Conservation (phyloP, 2,329 filamentous ascomycete species). For the Fusarium oligoseptatum region DNA sequence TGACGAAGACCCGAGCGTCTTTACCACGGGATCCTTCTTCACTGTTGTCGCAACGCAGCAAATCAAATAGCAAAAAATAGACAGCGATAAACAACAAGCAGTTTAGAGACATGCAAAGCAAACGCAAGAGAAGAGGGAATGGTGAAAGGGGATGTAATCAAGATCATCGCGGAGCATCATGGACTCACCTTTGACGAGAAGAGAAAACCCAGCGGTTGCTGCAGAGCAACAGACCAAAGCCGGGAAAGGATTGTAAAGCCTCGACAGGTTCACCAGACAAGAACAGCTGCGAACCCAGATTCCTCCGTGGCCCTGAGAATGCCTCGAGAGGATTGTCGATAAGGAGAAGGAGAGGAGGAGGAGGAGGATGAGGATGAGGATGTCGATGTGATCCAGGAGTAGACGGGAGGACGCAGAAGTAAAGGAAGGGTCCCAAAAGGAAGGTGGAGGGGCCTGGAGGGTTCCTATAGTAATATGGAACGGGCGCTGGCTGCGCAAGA, state of each 20-base stretch:
- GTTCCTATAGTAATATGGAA: constrained; percentile 43
- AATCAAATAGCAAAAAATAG: constrained; percentile 10
- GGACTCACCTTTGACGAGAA: constrained; percentile 41
- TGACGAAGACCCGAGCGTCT: constrained; percentile 22
- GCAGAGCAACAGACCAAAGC: constrained; percentile 30
- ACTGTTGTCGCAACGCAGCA: constrained; percentile 12
- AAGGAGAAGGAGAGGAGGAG: constrained; percentile 16
- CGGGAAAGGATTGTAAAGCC: constrained; percentile 21
- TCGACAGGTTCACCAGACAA: constrained; percentile 30
- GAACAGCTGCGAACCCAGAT: constrained; percentile 34
- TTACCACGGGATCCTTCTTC: constrained; percentile 24
- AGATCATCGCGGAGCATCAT: constrained; percentile 28
- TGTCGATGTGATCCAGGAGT: constrained; percentile 17
- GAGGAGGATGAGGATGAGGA: constrained; percentile 11
- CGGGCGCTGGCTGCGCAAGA: constrained; percentile 25
- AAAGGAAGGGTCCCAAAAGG: constrained; percentile 38
- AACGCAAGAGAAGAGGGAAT: not conserved
- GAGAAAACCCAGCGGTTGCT: constrained; percentile 28
- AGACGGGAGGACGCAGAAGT: constrained; percentile 31
- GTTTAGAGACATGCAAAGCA: not conserved
- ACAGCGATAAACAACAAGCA: constrained; percentile 5
- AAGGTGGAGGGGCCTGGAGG: constrained; percentile 42
- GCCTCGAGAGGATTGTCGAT: constrained; percentile 34
- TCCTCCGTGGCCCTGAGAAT: constrained; percentile 40
- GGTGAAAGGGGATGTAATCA: constrained; percentile 20